Evolutionary conservation across 148 eudicot genomes (phyloP).

Genomic region (Diospyros lotus): DNA sequence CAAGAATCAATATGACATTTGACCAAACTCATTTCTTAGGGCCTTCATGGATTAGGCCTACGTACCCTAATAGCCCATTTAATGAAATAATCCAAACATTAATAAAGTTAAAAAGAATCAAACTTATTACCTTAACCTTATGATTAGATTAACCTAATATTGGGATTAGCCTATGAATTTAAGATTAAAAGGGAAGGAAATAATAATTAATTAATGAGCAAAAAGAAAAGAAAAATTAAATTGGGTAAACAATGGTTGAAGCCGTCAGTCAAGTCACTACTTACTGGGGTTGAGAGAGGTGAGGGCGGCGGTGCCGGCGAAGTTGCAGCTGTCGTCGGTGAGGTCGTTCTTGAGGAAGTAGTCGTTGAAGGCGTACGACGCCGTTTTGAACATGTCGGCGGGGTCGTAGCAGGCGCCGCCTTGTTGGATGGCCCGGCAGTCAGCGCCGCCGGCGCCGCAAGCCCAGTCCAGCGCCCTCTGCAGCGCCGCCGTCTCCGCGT

Average conservation of each 20-base stretch:
- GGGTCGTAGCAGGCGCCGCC: conserved; percentile 82
- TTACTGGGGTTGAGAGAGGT: conserved; percentile 79
- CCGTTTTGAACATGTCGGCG: conserved; percentile 50
- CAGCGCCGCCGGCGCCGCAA: conserved; percentile 68
- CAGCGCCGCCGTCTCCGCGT: conserved; percentile 68
- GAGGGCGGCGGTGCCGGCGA: conserved; percentile 64
- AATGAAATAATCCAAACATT: too few relatives aligned
- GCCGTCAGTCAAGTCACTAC: background rate
- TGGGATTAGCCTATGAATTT: too few relatives aligned
- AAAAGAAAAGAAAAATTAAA: background rate
- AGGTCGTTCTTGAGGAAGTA: conserved; percentile 64
- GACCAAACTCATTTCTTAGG: too few relatives aligned
- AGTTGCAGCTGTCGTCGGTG: conserved; percentile 64
- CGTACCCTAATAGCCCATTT: too few relatives aligned
- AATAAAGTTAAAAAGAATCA: too few relatives aligned
- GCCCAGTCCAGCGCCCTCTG: conserved; percentile 82
- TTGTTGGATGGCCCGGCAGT: conserved; percentile 73
- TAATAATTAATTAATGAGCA: background rate
- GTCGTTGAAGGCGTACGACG: conserved; percentile 82
- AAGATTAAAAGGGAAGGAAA: background rate
- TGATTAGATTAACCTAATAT: too few relatives aligned
- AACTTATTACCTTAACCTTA: too few relatives aligned
- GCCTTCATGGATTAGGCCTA: too few relatives aligned
- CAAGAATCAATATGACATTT: too few relatives aligned
- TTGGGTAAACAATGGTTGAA: background rate